These are phyloP conservation scores for Chlorella sp. DNA, from an alignment of 139 green algal species.

Conservation along the genomic window DNA sequence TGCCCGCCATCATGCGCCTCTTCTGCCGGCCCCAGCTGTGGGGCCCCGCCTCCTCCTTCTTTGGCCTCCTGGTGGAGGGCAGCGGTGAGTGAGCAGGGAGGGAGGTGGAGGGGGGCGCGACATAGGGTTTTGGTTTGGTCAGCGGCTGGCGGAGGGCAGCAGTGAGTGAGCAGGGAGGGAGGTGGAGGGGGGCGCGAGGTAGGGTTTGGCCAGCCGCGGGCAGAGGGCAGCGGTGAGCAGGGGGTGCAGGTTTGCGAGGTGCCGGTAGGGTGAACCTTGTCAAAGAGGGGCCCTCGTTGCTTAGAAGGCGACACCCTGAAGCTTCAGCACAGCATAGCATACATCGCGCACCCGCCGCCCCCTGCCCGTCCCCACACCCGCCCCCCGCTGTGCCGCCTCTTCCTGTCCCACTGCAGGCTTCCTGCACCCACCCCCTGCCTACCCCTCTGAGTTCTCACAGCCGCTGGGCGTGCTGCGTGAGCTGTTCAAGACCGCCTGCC, in stretches of 20 bases:
- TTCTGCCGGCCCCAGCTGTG: slow-evolving; percentile 7
- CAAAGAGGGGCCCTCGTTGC: no score
- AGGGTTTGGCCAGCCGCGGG: no score
- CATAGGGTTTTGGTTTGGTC: not conserved
- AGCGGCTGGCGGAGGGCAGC: not conserved
- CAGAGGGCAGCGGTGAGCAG: not conserved
- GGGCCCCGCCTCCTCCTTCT: slow-evolving; percentile 29
- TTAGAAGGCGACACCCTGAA: no score
- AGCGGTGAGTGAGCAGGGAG: slow-evolving; percentile 15
- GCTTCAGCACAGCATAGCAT: no score
- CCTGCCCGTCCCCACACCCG: not conserved
- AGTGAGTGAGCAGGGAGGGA: no score
- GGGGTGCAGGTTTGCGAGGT: no score
- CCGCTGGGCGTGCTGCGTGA: slow-evolving; percentile 40
- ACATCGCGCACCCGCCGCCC: no score
- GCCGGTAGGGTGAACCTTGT: no score
- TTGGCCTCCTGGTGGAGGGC: slow-evolving; percentile 29
- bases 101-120: no score
- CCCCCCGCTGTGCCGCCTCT: not conserved
- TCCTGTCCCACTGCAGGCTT: not conserved
- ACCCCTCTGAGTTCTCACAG: not conserved
- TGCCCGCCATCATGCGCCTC: slow-evolving; percentile 26
- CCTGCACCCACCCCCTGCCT: slow-evolving; percentile 24
- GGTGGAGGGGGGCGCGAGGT: no score
- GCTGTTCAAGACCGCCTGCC: slow-evolving; percentile 51